Evolutionary conservation across 2,329 filamentous ascomycete genomes (phyloP).

Genomic region (Teratosphaeria destructans): DNA sequence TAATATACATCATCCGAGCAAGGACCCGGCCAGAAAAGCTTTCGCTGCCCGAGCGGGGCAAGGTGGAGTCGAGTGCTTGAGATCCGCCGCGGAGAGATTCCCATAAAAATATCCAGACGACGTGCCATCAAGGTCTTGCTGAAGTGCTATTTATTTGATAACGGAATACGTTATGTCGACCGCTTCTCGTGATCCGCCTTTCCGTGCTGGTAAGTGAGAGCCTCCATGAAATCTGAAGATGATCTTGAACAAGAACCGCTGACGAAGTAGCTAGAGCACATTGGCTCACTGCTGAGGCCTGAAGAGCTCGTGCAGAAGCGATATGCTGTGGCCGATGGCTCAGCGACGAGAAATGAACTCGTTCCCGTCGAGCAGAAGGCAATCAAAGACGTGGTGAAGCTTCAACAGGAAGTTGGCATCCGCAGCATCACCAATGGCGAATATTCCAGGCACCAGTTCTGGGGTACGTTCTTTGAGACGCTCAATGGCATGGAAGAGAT

Average conservation of each 20-base stretch:
- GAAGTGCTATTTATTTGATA: conserved; percentile 1
- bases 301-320: conserved; percentile 50
- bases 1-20: neutral
- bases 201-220: conserved; percentile 40
- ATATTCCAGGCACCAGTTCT: conserved; percentile 21
- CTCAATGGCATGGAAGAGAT: conserved; percentile 39
- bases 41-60: neutral
- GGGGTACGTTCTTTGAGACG: conserved; percentile 24
- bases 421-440: conserved; percentile 22
- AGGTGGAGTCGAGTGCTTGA: neutral
- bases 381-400: conserved; percentile 21
- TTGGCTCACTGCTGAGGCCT: conserved; percentile 60
- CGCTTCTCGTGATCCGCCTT: conserved; percentile 43
- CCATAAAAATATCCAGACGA: neutral
- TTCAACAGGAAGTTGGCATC: conserved; percentile 21
- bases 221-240: neutral
- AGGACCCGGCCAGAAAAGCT: neutral
- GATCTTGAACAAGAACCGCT: neutral
- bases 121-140: neutral
- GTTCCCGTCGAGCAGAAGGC: conserved; percentile 17
- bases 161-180: conserved; percentile 2
- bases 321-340: conserved; percentile 33
- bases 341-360: conserved; percentile 13
- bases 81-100: neutral
- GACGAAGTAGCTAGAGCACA: conserved; percentile 42